Evolutionary conservation across 2,329 filamentous ascomycete genomes (phyloP), one percentile per base, ranked within the genome.

Genomic region (Fusarium anthophilum): DNA sequence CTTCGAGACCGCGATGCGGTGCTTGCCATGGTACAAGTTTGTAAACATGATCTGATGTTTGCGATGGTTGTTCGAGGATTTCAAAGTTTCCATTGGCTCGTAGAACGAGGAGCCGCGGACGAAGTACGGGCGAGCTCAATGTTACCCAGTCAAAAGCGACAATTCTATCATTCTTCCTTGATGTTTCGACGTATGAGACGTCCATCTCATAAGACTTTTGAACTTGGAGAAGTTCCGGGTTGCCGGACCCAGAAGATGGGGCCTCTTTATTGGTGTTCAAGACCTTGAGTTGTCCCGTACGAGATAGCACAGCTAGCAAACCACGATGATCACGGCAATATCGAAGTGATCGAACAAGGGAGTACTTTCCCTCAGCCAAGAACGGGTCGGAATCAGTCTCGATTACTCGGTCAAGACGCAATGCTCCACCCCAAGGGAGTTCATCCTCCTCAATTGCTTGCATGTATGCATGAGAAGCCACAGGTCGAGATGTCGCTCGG

Each of bases 111-210:
- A 90, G 82, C n/a, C 90, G 86, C 37, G 90, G 89, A 30, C 86
- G 86, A 55, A 91, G 77, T 20, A 86, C 85, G 8, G 88, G 84
- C 8, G 88, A 89, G 17, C 87, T 84, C 53, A 91, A 83, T 8
- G 88, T 91, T 15, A 92, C 83, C 90, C 91, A 92, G 78, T 92
- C 91, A 79, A 92, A 92, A 1, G 90, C 92, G 13, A 92, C 89
- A 38, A 92, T 91, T 26, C 89, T 86, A 63, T 91, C 88, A 74
- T 87, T 86, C 79, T 88, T 87, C 72, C 86, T 84, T 38, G 84
- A 83, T 38, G 84, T 81, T 57, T 89, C 87, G 32, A 85, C 82
- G 73, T 88, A 91, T 24, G 86, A 85, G 55, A 90, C 87, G 73
- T 92, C 89, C 82, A 92, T 87, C 76, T 91, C 90, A 72, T 89